Evolutionary conservation across 2,329 filamentous ascomycete genomes (phyloP).

Genomic region (Nectriaceae sp.): DNA sequence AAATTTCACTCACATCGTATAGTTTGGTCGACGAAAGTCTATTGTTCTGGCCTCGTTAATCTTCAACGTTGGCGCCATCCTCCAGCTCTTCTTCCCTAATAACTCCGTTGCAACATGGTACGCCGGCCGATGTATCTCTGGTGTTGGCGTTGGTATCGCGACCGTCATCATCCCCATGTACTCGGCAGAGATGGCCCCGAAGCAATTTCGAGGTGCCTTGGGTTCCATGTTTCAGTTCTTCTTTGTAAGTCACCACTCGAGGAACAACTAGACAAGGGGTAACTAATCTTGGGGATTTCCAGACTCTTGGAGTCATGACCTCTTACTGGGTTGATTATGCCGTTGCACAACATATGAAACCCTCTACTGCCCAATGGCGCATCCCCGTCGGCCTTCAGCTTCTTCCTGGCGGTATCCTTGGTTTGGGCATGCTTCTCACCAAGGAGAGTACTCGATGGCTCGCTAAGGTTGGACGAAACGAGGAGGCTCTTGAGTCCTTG

Average conservation of each 20-base stretch:
- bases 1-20: too few relatives aligned
- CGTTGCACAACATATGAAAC: constrained; percentile 39
- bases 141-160: constrained; percentile 40
- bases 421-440: constrained; percentile 49
- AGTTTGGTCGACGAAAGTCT: constrained; percentile 42
- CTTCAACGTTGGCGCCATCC: constrained; percentile 46
- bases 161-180: constrained; percentile 49
- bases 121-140: constrained; percentile 39
- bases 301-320: constrained; percentile 42
- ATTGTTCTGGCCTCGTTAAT: constrained; percentile 41
- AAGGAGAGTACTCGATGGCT: constrained; percentile 51
- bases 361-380: constrained; percentile 49
- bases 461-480: constrained; percentile 44
- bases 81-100: constrained; percentile 40
- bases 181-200: constrained; percentile 48
- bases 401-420: constrained; percentile 47
- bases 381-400: constrained; percentile 50
- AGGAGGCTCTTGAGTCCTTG: constrained; percentile 49
- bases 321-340: constrained; percentile 51
- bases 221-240: constrained; percentile 48
- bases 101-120: constrained; percentile 40
- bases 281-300: too few relatives aligned
- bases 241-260: constrained; percentile 22
- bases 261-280: too few relatives aligned
- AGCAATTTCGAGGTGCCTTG: constrained; percentile 44